Percentiles rank a stretch among this genome's conserved stretches.
Evolutionary conservation across 176 grass and related monocot genomes (phyloP).

Genomic region (Microstegium vimineum): DNA sequence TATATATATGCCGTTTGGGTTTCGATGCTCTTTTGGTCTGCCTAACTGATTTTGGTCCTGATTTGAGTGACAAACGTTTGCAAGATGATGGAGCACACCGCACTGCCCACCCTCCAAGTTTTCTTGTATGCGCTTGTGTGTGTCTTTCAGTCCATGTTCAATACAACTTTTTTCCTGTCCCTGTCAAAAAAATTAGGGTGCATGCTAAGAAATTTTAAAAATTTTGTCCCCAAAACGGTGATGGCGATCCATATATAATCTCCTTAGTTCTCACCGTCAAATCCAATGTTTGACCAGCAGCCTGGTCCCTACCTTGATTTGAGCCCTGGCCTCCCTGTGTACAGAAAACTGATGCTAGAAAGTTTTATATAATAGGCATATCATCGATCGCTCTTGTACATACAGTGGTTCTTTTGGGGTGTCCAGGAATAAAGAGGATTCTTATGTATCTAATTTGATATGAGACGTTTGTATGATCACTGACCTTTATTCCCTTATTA

Average conservation of each 20-base stretch:
- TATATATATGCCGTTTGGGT: background rate
- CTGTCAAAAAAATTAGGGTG: background rate
- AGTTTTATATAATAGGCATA: background rate
- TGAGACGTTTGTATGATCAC: background rate
- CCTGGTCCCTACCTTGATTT: background rate
- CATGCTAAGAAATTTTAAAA: background rate
- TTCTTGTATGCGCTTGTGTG: background rate
- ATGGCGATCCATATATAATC: background rate
- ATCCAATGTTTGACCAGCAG: background rate
- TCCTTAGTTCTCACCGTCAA: background rate
- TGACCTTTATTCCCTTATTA: slow-evolving; percentile 15
- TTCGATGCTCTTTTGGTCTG: background rate
- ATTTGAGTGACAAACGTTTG: background rate
- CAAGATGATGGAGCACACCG: background rate
- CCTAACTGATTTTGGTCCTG: background rate
- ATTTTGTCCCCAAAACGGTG: background rate
- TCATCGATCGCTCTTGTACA: background rate
- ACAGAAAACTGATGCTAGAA: background rate
- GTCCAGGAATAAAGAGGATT: background rate
- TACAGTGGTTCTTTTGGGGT: background rate
- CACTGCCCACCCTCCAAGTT: background rate
- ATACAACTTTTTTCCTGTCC: background rate
- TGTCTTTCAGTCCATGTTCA: too few relatives aligned
- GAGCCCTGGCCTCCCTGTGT: background rate
- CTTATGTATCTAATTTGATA: background rate